phyloP scores from a whole-genome alignment of 192 early-diverging fungal genomes.

The Umbelopsis isabellina region DNA sequence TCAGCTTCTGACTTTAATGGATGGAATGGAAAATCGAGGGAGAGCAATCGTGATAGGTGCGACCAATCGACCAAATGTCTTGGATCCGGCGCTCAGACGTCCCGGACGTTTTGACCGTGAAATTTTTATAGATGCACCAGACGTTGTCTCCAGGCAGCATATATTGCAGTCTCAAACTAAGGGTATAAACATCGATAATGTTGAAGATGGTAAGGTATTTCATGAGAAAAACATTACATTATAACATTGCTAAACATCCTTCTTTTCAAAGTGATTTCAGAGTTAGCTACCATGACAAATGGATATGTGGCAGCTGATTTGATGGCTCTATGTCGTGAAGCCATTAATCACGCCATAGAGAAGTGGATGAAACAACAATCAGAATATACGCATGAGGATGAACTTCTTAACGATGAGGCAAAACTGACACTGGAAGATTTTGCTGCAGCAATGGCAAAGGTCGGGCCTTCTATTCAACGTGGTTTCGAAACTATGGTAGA shows the following conservation, averaged over 20 bases:
- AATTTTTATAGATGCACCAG: conserved; percentile 78
- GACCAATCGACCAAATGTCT: conserved; percentile 85
- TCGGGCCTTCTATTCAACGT: conserved; percentile 76
- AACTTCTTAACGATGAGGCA: no score
- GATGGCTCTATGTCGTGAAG: conserved; percentile 80
- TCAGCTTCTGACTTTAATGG: conserved; percentile 89
- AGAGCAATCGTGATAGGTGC: conserved; percentile 81
- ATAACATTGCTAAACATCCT: conserved; percentile 20
- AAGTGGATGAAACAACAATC: neutral
- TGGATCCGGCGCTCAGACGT: conserved; percentile 82
- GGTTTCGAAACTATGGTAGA: conserved; percentile 66
- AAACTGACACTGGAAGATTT: conserved; percentile 63
- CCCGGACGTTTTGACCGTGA: conserved; percentile 91
- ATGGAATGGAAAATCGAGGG: conserved; percentile 69
- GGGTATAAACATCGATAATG: conserved; percentile 53
- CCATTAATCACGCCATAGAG: conserved; percentile 60
- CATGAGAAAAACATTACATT: neutral
- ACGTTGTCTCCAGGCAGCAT: conserved; percentile 55
- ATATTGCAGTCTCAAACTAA: conserved; percentile 66
- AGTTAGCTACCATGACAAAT: conserved; percentile 70
- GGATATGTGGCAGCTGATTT: conserved; percentile 97
- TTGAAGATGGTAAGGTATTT: conserved; percentile 48
- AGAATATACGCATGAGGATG: neutral
- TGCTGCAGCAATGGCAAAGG: conserved; percentile 56
- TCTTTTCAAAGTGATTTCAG: neutral